phyloP scores from a whole-genome alignment of 1,284 basidiomycete species.

The Leccinum pachyderme region DNA sequence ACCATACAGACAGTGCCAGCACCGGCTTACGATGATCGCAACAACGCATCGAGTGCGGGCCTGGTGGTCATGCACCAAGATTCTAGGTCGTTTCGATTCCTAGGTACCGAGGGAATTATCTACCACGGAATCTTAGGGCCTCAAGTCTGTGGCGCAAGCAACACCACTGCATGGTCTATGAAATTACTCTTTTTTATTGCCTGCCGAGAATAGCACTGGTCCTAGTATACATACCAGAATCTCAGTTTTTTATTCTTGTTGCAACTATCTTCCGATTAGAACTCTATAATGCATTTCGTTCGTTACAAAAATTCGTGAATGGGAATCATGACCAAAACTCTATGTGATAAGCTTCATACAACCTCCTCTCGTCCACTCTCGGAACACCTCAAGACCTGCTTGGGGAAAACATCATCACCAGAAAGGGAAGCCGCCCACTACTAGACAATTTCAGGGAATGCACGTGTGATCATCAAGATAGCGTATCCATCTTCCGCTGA shows the following conservation, averaged over 20 bases:
- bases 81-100: not conserved
- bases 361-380: not conserved
- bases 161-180: not conserved
- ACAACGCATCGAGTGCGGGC: conserved; percentile 1
- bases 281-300: not conserved
- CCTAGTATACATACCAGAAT: no score
- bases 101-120: conserved; percentile 11
- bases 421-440: conserved; percentile 15
- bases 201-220: not conserved
- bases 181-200: not conserved
- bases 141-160: conserved; percentile 4
- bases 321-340: not conserved
- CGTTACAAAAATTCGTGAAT: not conserved
- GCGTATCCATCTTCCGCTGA: conserved; percentile 15
- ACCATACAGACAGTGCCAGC: not conserved
- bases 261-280: not conserved
- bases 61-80: not conserved
- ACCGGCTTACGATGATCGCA: not conserved
- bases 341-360: conserved; percentile 7
- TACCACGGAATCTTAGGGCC: conserved; percentile 2
- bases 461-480: conserved; percentile 30
- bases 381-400: conserved; percentile 15
- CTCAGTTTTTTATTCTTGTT: not conserved
- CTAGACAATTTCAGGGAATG: conserved; percentile 7
- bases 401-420: conserved; percentile 5